Evolutionary conservation across 139 green algal genomes (phyloP).

Genomic region (Bryopsis sp.): DNA sequence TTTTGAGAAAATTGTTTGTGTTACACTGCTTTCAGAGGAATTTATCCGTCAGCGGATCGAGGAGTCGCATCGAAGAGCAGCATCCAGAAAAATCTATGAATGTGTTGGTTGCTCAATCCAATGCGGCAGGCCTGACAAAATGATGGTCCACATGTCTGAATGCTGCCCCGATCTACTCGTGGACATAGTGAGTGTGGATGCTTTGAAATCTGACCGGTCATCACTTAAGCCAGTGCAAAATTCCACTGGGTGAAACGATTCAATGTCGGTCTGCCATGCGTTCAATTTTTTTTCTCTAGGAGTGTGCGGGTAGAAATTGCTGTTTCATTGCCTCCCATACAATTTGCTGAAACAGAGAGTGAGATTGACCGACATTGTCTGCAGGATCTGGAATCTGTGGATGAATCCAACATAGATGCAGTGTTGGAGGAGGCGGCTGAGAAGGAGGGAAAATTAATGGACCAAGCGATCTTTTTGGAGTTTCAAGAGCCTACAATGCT

Average conservation of each 20-base stretch:
- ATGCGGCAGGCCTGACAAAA: neutral
- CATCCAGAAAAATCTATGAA: neutral
- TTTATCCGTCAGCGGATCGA: neutral
- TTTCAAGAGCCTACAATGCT: neutral
- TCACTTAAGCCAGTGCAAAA: no score
- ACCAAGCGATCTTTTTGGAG: neutral
- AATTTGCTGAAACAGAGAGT: neutral
- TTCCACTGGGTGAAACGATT: neutral
- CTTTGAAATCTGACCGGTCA: no score
- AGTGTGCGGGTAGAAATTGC: neutral
- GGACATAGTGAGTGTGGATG: neutral
- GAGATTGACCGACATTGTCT: neutral
- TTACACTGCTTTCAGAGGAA: slow-evolving; percentile 1
- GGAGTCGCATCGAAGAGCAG: neutral
- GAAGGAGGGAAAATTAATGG: neutral
- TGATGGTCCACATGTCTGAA: neutral
- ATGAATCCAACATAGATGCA: neutral
- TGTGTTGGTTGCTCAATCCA: neutral
- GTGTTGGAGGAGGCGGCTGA: neutral
- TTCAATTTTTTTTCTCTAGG: neutral
- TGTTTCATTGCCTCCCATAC: neutral
- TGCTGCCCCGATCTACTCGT: neutral
- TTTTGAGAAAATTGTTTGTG: no score
- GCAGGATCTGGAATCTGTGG: neutral
- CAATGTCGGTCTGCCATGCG: neutral